A percentile compares a stretch with the other conserved stretches of the same genome.
Evolutionary conservation across 164 flowering plant species (phyloP).

Genomic region (Kingdonia uniflora): DNA sequence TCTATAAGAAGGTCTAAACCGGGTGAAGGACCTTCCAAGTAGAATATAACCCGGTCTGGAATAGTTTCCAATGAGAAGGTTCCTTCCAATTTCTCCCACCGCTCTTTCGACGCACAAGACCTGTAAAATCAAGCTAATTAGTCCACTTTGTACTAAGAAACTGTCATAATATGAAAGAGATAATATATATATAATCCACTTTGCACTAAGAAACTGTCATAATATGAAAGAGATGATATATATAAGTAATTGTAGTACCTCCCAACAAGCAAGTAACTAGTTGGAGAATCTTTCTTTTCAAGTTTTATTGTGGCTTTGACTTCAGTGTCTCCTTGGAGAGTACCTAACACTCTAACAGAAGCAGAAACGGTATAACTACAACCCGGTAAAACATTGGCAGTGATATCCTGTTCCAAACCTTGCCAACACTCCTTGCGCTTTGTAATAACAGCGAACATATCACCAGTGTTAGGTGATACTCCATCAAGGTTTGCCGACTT

Average conservation of each 20-base stretch:
- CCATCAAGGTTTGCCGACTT: constrained; percentile 27
- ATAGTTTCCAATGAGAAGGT: constrained; percentile 46
- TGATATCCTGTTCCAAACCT: constrained; percentile 88
- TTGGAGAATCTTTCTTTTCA: constrained; percentile 31
- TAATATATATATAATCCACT: no score
- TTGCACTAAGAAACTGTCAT: not conserved
- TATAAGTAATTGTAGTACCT: constrained; percentile 30
- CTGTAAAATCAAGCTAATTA: no score
- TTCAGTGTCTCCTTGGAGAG: constrained; percentile 30
- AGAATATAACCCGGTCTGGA: constrained; percentile 52
- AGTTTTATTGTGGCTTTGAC: constrained; percentile 71
- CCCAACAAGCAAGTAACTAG: constrained; percentile 45
- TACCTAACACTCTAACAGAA: constrained; percentile 55
- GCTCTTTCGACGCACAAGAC: constrained; percentile 30
- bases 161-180: not conserved
- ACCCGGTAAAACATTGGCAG: constrained; percentile 41
- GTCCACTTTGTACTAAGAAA: no score
- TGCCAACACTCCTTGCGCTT: constrained; percentile 77
- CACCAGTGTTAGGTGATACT: constrained; percentile 17
- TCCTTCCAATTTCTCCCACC: constrained; percentile 71
- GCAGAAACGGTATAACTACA: constrained; percentile 51
- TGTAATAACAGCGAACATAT: constrained; percentile 50
- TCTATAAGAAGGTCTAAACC: constrained; percentile 62
- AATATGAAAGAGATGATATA: not conserved
- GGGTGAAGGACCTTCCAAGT: constrained; percentile 80